Evolutionary conservation across 1,284 basidiomycete genomes (phyloP), one percentile per base, ranked within the genome.

Genomic region (Tilletia walkeri): DNA sequence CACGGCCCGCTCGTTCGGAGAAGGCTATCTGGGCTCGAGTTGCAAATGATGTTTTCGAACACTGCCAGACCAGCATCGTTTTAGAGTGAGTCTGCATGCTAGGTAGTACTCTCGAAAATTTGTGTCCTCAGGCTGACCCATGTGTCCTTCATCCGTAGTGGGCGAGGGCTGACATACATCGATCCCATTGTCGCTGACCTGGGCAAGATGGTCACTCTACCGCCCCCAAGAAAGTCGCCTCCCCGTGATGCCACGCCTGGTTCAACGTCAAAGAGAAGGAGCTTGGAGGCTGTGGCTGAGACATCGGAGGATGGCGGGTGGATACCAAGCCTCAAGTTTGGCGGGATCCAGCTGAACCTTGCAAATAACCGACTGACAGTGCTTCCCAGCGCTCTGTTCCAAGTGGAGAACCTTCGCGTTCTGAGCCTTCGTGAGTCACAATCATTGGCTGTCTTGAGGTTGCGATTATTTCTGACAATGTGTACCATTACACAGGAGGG

Each of bases 341-440:
- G 4, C 54, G 41, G 53, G 54, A 10, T 76, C 39, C 65, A 76
- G 50, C 68, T 75, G 20, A 72, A 70, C 65, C 53, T 78, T 24
- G 70, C 67, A 59, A 72, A 75, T 73, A 82, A 82, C 65, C 54
- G 65, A 18, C 74, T 82, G 50, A 79, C 75, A 16, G 68, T 67
- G 5, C 72, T 82, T 16, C 80, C 81, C 10, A 80, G 78, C 67
- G 81, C 80, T 0, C 75, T 82, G 48, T 82, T 82, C 68, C 75
- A 79, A 50, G 73, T 82, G 16, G 70, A 73, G 36, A 81, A 81
- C 56, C 76, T 82, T 10, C 73, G 76, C 50, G 80, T 81, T 50
- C 73, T 82, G n/a, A 79, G 79, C 12, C 67, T 82, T n/a, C 77
- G 81, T 16, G 75, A 77, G 53, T 56, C 14, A 14, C 20, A 18